Conservation (phyloP, 306 rosid species). For the Mucuna pruriens region DNA sequence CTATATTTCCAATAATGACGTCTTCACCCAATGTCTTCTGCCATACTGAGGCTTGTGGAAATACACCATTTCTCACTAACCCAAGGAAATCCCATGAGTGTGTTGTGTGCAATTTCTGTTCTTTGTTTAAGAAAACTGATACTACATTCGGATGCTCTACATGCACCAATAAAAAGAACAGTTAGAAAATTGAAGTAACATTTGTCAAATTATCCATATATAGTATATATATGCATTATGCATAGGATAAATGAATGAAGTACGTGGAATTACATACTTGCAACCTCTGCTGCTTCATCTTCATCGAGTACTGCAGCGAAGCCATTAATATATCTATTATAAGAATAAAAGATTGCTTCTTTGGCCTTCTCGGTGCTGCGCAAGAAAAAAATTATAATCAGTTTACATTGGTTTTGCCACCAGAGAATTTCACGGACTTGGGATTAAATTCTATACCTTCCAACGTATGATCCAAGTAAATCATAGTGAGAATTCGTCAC, state of each 20-base stretch:
- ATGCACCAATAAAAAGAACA: not conserved
- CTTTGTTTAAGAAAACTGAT: constrained; percentile 57
- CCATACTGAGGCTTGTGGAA: constrained; percentile 53
- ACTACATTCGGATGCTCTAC: constrained; percentile 63
- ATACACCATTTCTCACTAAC: constrained; percentile 38
- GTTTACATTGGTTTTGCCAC: not conserved
- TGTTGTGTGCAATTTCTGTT: constrained; percentile 61
- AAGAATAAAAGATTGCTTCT: constrained; percentile 69
- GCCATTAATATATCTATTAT: constrained; percentile 63
- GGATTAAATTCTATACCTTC: constrained; percentile 51
- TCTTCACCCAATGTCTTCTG: constrained; percentile 55
- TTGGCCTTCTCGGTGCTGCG: constrained; percentile 55
- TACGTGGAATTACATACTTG: constrained; percentile 48
- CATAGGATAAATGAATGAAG: not conserved
- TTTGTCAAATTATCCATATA: not conserved
- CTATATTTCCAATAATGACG: constrained; percentile 71
- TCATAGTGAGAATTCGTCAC: constrained; percentile 52
- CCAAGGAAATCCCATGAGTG: constrained; percentile 73
- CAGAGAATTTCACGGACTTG: not conserved
- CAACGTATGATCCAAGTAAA: constrained; percentile 55
- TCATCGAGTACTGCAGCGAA: constrained; percentile 79
- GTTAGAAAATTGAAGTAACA: not conserved
- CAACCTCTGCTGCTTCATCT: constrained; percentile 49
- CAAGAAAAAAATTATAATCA: not conserved
- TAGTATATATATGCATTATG: not conserved